Conservation (phyloP, 257 asterid genomes). For the Solanum tacnaense region DNA sequence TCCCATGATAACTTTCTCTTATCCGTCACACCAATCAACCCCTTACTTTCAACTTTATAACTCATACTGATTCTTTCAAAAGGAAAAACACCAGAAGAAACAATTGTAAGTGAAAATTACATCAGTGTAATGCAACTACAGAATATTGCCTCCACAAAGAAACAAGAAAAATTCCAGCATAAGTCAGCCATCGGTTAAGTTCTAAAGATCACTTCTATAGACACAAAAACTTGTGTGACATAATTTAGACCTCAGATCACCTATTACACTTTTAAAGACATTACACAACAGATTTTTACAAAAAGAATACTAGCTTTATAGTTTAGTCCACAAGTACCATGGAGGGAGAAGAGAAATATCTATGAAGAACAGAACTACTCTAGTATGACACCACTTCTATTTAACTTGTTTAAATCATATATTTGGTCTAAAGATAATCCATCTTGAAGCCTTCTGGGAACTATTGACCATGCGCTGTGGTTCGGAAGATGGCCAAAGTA, state of each 20-base stretch:
- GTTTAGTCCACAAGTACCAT: background rate
- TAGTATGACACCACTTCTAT: background rate
- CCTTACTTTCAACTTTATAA: background rate
- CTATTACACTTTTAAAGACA: background rate
- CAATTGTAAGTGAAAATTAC: background rate
- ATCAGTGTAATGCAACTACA: background rate
- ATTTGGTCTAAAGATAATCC: background rate
- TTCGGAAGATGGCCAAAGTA: background rate
- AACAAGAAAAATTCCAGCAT: background rate
- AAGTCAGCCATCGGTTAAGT: background rate
- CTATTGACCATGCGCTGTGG: background rate
- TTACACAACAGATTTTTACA: conserved; percentile 1
- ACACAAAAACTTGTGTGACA: background rate
- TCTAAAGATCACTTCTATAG: background rate
- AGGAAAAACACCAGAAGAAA: background rate
- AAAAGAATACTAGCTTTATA: background rate
- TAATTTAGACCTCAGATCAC: background rate
- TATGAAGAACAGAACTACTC: background rate
- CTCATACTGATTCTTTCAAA: background rate
- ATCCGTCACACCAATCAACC: too few species aligned
- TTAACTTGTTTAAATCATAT: background rate
- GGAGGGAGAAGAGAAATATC: background rate
- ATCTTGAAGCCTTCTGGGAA: background rate
- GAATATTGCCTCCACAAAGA: background rate
- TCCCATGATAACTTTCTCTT: too few species aligned